Percentiles rank a stretch among this genome's conserved stretches.
Evolutionary conservation across 768 basidiomycete genomes (phyloP).

Genomic region (Exidia glandulosa): DNA sequence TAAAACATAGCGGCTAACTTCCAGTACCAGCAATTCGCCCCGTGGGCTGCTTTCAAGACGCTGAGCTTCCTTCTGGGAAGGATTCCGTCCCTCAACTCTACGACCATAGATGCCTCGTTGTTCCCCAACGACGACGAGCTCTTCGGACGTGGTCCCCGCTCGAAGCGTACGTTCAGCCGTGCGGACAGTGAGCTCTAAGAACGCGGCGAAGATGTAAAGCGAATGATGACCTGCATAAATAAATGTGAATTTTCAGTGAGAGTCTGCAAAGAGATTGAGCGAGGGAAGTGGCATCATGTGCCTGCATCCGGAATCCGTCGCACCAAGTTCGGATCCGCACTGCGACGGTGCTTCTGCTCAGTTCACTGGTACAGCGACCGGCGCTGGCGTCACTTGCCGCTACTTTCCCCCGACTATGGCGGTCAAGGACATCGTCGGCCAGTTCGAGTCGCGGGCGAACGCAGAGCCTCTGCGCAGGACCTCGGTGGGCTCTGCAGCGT

Average conservation of each 20-base stretch:
- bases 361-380: not conserved
- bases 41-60: not conserved
- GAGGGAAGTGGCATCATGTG: too few relatives aligned
- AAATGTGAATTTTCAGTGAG: too few relatives aligned
- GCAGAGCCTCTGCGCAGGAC: not conserved
- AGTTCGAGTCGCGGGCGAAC: conserved; percentile 12
- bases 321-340: too few relatives aligned
- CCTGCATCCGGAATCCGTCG: too few relatives aligned
- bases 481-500: not conserved
- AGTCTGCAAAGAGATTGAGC: too few relatives aligned
- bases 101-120: not conserved
- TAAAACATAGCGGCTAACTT: too few relatives aligned
- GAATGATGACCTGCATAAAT: too few relatives aligned
- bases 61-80: not conserved
- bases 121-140: not conserved
- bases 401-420: conserved; percentile 11
- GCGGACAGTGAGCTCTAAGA: not conserved
- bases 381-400: not conserved
- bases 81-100: not conserved
- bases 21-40: not conserved
- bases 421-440: conserved; percentile 19
- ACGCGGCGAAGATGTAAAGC: too few relatives aligned
- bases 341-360: not conserved
- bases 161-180: not conserved
- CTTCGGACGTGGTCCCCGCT: not conserved